Percentiles rank a stretch among this genome's conserved stretches.
Evolutionary conservation across 257 asterid species (phyloP).

Genomic region (Gentiana dahurica): DNA sequence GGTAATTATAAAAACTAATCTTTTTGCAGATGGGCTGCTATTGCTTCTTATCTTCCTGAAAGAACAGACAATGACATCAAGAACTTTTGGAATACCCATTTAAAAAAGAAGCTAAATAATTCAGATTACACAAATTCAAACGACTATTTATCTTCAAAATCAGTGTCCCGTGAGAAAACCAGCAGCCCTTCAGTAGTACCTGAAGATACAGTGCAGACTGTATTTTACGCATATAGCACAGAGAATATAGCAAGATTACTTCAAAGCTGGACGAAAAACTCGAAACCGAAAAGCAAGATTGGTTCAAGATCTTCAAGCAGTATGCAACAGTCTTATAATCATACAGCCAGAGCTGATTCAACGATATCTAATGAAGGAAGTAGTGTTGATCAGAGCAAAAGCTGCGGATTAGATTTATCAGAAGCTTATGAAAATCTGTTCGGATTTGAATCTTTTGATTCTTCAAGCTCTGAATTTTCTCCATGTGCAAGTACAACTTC

Average conservation of each 20-base stretch:
- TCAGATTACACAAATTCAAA: conserved; percentile 1
- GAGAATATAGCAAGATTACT: conserved; percentile 73
- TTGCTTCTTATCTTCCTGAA: conserved; percentile 89
- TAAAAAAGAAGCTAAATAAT: conserved; percentile 33
- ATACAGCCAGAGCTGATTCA: conserved; percentile 10
- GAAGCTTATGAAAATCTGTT: conserved; percentile 49
- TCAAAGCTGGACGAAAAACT: conserved; percentile 43
- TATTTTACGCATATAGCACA: conserved; percentile 68
- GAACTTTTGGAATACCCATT: conserved; percentile 92
- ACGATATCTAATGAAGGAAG: conserved; percentile 21
- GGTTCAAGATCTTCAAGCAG: conserved; percentile 35
- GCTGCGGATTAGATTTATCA: conserved; percentile 20
- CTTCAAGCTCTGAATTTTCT: conserved; percentile 40
- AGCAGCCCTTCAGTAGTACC: neutral
- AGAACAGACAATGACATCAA: conserved; percentile 95
- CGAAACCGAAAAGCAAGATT: conserved; percentile 16
- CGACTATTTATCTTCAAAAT: conserved; percentile 18
- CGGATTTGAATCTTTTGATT: conserved; percentile 46
- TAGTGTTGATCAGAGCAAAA: conserved; percentile 17
- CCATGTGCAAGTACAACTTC: conserved; percentile 38
- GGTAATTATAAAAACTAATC: neutral
- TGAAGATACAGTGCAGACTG: conserved; percentile 4
- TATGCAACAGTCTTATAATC: conserved; percentile 28
- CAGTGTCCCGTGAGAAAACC: conserved; percentile 31
- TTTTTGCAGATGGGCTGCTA: conserved; percentile 90